Conservation (phyloP, 2,329 filamentous ascomycete species). For the Colletotrichum somersetense region DNA sequence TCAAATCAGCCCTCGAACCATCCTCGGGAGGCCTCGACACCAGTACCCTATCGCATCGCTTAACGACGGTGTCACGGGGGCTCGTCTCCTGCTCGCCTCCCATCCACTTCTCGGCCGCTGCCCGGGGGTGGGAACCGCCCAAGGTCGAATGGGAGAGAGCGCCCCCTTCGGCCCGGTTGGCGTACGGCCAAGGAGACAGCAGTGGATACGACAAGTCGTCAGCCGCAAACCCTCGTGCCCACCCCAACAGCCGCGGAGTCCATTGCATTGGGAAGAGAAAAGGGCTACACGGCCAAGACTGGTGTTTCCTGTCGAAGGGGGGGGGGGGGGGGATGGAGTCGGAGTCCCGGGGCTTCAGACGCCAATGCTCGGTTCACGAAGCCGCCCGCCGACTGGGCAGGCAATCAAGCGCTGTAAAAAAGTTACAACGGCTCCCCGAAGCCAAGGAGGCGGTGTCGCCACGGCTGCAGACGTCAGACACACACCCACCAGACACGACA, state of each 20-base stretch:
- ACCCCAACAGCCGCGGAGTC: neutral
- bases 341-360: neutral
- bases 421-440: neutral
- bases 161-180: slow-evolving; percentile 27
- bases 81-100: neutral
- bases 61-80: slow-evolving; percentile 15
- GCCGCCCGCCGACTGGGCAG: neutral
- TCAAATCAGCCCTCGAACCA: neutral
- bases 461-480: neutral
- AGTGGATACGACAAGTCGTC: slow-evolving; percentile 17
- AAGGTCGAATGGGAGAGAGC: slow-evolving; percentile 10
- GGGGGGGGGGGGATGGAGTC: neutral
- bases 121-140: slow-evolving; percentile 22
- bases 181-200: slow-evolving; percentile 22
- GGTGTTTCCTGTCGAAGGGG: slow-evolving; percentile 14
- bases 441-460: slow-evolving; percentile 1
- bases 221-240: neutral
- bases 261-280: neutral
- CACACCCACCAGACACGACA: no score
- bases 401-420: neutral
- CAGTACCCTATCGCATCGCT: slow-evolving; percentile 20
- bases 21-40: slow-evolving; percentile 23
- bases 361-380: slow-evolving; percentile 2
- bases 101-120: slow-evolving; percentile 17
- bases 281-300: slow-evolving; percentile 27